Conservation (phyloP, 345 rosid species). For the Sisymbrium irio region DNA sequence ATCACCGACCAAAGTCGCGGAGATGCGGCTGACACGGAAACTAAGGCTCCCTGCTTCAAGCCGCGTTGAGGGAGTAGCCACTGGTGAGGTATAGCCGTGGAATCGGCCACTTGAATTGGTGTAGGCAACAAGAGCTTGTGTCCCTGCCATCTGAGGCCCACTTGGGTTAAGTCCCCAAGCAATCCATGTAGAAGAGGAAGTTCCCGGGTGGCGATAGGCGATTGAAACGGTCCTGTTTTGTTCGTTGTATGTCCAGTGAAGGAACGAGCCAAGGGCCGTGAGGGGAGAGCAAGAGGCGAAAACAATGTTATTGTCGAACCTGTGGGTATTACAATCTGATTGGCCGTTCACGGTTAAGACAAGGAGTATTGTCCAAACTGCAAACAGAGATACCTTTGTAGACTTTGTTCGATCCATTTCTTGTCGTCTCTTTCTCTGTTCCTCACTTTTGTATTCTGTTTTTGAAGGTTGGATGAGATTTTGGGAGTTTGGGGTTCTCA, state of each 20-base stretch:
- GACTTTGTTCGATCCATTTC: conserved; percentile 23
- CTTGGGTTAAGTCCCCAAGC: conserved; percentile 73
- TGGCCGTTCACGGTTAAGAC: conserved; percentile 22
- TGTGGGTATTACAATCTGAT: conserved; percentile 34
- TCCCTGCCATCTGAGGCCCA: conserved; percentile 39
- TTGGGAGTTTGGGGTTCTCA: not conserved
- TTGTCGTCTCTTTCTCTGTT: not conserved
- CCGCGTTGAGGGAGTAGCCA: not conserved
- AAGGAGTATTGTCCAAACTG: conserved; percentile 6
- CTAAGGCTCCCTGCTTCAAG: conserved; percentile 36
- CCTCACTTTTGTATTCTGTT: conserved; percentile 3
- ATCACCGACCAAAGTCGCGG: conserved; percentile 19
- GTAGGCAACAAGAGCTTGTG: conserved; percentile 66
- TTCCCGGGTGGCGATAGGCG: conserved; percentile 53
- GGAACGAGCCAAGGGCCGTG: conserved; percentile 45
- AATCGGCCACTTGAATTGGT: conserved; percentile 38
- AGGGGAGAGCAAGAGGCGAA: conserved; percentile 46
- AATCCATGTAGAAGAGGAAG: conserved; percentile 47
- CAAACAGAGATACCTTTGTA: conserved; percentile 20
- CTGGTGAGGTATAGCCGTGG: conserved; percentile 39
- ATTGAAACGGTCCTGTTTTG: conserved; percentile 45
- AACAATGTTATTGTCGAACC: conserved; percentile 34
- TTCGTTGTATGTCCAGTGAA: conserved; percentile 60
- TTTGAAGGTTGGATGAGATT: conserved; percentile 14
- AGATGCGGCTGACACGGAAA: conserved; percentile 44